Conservation (phyloP, 805 yeast species). For the Teunomyces funiuensis region DNA sequence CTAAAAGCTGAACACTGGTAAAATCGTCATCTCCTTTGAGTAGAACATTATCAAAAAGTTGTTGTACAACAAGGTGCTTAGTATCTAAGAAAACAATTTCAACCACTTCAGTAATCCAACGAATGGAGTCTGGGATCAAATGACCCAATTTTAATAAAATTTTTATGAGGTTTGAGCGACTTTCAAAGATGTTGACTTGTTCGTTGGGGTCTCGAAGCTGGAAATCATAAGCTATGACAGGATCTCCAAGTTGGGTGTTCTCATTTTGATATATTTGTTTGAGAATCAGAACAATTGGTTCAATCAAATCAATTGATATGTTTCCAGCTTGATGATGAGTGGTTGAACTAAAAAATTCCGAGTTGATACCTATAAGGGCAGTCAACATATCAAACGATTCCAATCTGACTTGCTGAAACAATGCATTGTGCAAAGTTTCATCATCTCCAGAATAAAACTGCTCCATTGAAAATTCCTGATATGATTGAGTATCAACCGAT, state of each 20-base stretch:
- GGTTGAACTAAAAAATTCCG: neutral
- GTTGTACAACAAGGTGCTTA: constrained; percentile 7
- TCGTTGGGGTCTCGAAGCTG: constrained; percentile 11
- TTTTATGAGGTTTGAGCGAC: constrained; percentile 7
- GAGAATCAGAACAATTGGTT: constrained; percentile 45
- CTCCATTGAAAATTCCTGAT: constrained; percentile 37
- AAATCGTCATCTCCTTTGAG: constrained; percentile 8
- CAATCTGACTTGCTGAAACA: constrained; percentile 42
- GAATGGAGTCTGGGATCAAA: constrained; percentile 18
- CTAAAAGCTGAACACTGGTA: constrained; percentile 13
- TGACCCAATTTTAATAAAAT: constrained; percentile 19
- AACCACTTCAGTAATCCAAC: constrained; percentile 19
- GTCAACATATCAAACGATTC: constrained; percentile 40
- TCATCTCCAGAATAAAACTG: constrained; percentile 15
- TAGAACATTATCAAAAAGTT: constrained; percentile 13
- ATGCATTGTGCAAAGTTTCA: constrained; percentile 18
- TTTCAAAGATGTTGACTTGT: constrained; percentile 4
- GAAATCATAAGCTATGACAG: no score
- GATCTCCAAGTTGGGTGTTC: no score
- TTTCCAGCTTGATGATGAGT: constrained; percentile 13
- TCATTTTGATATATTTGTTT: constrained; percentile 43
- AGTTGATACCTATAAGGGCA: constrained; percentile 22
- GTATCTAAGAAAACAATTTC: constrained; percentile 4
- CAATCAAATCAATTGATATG: constrained; percentile 40
- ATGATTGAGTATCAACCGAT: constrained; percentile 38